Conservation (phyloP, 2,329 filamentous ascomycete species). For the Pseudogymnoascus verrucosus region DNA sequence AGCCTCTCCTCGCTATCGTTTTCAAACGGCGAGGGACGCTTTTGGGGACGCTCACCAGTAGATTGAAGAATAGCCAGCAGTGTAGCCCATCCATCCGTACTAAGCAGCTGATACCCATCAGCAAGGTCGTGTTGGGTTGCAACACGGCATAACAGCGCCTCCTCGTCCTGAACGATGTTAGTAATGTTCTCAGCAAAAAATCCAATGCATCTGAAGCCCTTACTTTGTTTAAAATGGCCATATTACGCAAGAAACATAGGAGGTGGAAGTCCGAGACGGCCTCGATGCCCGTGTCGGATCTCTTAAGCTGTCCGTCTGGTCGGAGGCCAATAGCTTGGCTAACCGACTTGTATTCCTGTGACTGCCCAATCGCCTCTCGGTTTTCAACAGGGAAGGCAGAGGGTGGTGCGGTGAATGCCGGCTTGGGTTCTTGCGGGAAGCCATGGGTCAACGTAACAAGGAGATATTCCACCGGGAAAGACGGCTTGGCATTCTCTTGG, state of each 20-base stretch:
- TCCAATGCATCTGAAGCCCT: constrained; percentile 23
- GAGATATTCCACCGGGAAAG: constrained; percentile 93
- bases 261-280: constrained; percentile 90
- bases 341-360: constrained; percentile 66
- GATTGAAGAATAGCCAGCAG: constrained; percentile 88
- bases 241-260: constrained; percentile 73
- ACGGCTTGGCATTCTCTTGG: constrained; percentile 92
- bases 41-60: constrained; percentile 92
- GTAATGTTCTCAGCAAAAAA: constrained; percentile 14
- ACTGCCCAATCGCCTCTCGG: constrained; percentile 75
- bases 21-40: constrained; percentile 45
- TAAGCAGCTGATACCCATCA: constrained; percentile 74
- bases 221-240: constrained; percentile 82
- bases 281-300: constrained; percentile 52
- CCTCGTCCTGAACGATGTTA: constrained; percentile 63
- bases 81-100: constrained; percentile 88
- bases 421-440: constrained; percentile 74
- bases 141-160: constrained; percentile 74
- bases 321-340: constrained; percentile 59
- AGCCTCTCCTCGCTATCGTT: constrained; percentile 33
- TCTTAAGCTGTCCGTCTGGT: constrained; percentile 46
- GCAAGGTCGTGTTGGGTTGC: constrained; percentile 73
- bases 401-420: constrained; percentile 58
- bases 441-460: constrained; percentile 94
- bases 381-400: constrained; percentile 85